Evolutionary conservation across 768 basidiomycete species (phyloP).

Genomic region (Lactarius pseudohatsudake): DNA sequence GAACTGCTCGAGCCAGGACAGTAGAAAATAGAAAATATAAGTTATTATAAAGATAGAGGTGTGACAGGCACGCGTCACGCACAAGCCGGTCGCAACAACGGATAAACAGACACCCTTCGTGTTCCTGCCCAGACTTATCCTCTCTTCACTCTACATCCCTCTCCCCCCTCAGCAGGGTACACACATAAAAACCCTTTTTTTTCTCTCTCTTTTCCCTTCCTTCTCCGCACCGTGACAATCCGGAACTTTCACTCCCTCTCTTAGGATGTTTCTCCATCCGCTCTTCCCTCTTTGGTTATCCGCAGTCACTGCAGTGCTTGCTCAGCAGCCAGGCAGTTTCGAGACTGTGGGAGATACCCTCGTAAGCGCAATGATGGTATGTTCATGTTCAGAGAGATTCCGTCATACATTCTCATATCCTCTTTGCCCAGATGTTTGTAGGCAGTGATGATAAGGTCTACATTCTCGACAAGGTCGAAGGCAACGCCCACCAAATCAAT

Average conservation of each 20-base stretch:
- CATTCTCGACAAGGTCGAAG: conserved; percentile 89
- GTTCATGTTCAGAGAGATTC: conserved; percentile 30
- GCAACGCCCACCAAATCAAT: conserved; percentile 62
- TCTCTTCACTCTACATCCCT: background rate
- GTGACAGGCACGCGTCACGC: background rate
- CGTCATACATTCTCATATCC: background rate
- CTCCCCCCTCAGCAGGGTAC: background rate
- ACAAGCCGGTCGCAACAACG: background rate
- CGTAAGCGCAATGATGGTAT: conserved; percentile 57
- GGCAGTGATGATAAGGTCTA: conserved; percentile 81
- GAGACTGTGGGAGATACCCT: conserved; percentile 40
- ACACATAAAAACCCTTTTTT: background rate
- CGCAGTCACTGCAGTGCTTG: conserved; percentile 32
- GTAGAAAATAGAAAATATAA: background rate
- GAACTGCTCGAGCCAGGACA: conserved; percentile 6
- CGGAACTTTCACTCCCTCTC: conserved; percentile 1
- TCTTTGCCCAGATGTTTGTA: conserved; percentile 63
- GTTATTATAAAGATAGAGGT: background rate
- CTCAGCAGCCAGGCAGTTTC: conserved; percentile 34
- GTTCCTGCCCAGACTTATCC: background rate
- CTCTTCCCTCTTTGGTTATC: conserved; percentile 50
- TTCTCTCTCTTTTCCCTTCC: background rate
- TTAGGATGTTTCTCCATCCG: conserved; percentile 32
- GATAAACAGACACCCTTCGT: background rate
- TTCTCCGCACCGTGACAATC: background rate